Conservation (phyloP, 768 basidiomycete genomes). For the Mycena vulgaris region DNA sequence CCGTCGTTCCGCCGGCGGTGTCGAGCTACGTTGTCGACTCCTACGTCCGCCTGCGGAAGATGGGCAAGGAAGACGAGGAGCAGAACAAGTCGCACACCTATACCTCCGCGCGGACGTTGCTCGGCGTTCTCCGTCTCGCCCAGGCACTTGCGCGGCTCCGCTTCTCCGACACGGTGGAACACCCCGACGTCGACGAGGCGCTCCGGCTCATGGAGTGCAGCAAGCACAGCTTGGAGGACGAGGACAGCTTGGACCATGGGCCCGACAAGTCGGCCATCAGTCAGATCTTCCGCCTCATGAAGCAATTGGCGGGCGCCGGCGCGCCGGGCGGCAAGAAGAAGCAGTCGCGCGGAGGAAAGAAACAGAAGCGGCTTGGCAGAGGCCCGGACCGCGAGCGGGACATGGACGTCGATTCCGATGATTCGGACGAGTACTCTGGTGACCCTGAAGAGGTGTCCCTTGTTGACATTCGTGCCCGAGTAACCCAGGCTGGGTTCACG, state of each 20-base stretch:
- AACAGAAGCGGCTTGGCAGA: constrained; percentile 71
- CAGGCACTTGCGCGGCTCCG: constrained; percentile 96
- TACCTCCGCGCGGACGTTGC: constrained; percentile 95
- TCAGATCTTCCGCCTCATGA: constrained; percentile 93
- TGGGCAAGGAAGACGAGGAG: constrained; percentile 91
- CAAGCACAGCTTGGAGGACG: constrained; percentile 91
- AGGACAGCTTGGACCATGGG: constrained; percentile 77
- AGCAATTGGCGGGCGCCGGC: constrained; percentile 77
- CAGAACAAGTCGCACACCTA: constrained; percentile 93
- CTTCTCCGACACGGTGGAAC: constrained; percentile 84
- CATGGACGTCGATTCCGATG: constrained; percentile 78
- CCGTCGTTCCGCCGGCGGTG: constrained; percentile 90
- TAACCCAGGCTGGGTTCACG: constrained; percentile 90
- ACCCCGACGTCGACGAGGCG: constrained; percentile 95
- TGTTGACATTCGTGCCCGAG: constrained; percentile 89
- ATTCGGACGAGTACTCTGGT: constrained; percentile 72
- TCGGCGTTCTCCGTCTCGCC: constrained; percentile 93
- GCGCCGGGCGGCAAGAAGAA: constrained; percentile 47
- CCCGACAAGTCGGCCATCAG: constrained; percentile 85
- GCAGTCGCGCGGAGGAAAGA: constrained; percentile 48
- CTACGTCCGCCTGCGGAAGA: constrained; percentile 95
- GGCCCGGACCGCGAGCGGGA: constrained; percentile 82
- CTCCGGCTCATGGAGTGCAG: constrained; percentile 97
- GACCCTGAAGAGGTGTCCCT: constrained; percentile 79
- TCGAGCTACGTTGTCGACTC: constrained; percentile 95